These are phyloP conservation scores for Fusarium sp. DNA, from an alignment of 2,329 filamentous ascomycete species.

Conservation along the genomic window DNA sequence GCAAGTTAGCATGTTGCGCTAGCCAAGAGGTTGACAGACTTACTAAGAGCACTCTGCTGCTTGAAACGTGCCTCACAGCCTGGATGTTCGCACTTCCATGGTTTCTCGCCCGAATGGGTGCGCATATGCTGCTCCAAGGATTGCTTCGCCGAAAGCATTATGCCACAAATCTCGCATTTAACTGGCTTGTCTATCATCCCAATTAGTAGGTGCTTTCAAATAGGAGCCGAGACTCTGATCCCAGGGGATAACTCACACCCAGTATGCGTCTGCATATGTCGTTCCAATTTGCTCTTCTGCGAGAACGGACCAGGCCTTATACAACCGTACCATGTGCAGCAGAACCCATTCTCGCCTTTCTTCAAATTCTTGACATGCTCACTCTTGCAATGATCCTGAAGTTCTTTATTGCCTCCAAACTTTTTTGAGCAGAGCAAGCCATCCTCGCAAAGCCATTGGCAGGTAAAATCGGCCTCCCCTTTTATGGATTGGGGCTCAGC, in stretches of 20 bases:
- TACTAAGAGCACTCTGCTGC: slow-evolving; percentile 76
- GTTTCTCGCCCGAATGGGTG: slow-evolving; percentile 75
- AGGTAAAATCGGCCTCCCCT: slow-evolving; percentile 49
- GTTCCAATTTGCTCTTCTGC: slow-evolving; percentile 73
- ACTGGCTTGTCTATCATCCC: slow-evolving; percentile 68
- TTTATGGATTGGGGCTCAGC: slow-evolving; percentile 33
- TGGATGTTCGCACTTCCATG: slow-evolving; percentile 66
- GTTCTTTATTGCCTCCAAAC: slow-evolving; percentile 61
- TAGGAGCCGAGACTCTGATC: background rate
- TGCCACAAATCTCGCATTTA: slow-evolving; percentile 67
- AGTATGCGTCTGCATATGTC: slow-evolving; percentile 75
- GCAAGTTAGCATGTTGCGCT: slow-evolving; percentile 32
- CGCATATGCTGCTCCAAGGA: slow-evolving; percentile 76
- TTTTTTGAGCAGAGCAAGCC: slow-evolving; percentile 51
- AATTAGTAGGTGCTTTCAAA: slow-evolving; percentile 25
- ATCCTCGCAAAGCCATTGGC: slow-evolving; percentile 51
- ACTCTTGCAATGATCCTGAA: slow-evolving; percentile 68
- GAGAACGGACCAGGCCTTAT: slow-evolving; percentile 66
- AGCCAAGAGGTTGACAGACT: slow-evolving; percentile 43
- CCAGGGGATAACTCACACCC: slow-evolving; percentile 63
- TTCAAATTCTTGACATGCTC: slow-evolving; percentile 62
- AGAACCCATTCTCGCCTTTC: slow-evolving; percentile 62
- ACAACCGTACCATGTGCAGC: slow-evolving; percentile 71
- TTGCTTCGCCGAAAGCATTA: slow-evolving; percentile 74
- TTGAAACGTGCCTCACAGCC: slow-evolving; percentile 72